These are phyloP conservation scores for Moringa oleifera DNA, from an alignment of 345 rosid species.

Conservation along the genomic window DNA sequence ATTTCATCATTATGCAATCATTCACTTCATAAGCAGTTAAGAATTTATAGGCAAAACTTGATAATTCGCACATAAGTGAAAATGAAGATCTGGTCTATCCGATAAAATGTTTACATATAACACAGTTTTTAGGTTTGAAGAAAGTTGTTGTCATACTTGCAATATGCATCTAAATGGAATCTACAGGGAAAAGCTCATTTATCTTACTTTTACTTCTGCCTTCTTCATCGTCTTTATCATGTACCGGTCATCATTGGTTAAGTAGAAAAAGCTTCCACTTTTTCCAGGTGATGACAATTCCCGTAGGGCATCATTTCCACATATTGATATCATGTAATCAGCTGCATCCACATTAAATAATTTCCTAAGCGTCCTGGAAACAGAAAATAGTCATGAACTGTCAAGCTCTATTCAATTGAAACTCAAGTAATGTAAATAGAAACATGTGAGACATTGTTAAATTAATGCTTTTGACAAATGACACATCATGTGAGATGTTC, in stretches of 20 bases:
- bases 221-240: conserved; percentile 98
- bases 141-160: background rate
- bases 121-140: background rate
- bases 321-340: conserved; percentile 94
- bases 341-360: conserved; percentile 90
- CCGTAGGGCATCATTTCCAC: conserved; percentile 92
- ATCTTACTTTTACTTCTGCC: conserved; percentile 81
- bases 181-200: background rate
- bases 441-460: background rate
- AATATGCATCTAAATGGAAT: background rate
- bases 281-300: conserved; percentile 99
- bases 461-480: background rate
- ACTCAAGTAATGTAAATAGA: no score
- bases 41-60: background rate
- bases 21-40: background rate
- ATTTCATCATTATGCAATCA: no score
- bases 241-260: conserved; percentile 87
- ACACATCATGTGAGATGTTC: background rate
- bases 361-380: conserved; percentile 84
- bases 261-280: conserved; percentile 95
- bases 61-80: background rate
- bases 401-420: no score
- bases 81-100: background rate
- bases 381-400: background rate
- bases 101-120: background rate